A percentile compares a stretch with the other conserved stretches of the same genome.
These are phyloP conservation scores for Cryomyces minteri DNA, from an alignment of 495 filamentous ascomycete species.

Conservation along the genomic window DNA sequence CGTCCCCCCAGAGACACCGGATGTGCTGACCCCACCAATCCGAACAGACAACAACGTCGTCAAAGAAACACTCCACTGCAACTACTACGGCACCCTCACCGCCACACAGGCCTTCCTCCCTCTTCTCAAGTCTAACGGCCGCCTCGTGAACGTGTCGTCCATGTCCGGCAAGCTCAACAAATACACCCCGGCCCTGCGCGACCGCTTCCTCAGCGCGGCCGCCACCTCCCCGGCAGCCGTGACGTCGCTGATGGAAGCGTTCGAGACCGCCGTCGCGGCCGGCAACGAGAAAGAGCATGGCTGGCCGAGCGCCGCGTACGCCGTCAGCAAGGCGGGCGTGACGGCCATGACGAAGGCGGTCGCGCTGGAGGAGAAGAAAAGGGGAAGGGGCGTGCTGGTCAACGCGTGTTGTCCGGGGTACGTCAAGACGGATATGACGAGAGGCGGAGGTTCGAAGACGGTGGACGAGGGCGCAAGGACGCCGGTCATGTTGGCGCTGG, in stretches of 20 bases:
- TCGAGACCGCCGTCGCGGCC: conserved; percentile 19
- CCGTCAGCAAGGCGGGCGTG: conserved; percentile 27
- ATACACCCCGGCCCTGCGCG: conserved; percentile 20
- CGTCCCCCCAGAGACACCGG: not conserved
- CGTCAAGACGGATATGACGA: conserved; percentile 35
- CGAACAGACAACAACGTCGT: conserved; percentile 26
- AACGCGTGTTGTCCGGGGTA: conserved; percentile 35
- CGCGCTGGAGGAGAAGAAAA: conserved; percentile 18
- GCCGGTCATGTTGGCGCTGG: conserved; percentile 31
- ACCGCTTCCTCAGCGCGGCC: conserved; percentile 19
- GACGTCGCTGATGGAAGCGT: conserved; percentile 25
- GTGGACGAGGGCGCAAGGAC: conserved; percentile 31
- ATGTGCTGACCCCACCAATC: not conserved
- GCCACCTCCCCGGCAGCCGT: conserved; percentile 19
- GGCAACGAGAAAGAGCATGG: conserved; percentile 25
- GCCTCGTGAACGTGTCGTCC: conserved; percentile 29
- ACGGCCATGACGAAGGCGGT: conserved; percentile 25
- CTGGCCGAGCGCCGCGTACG: conserved; percentile 28
- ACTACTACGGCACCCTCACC: conserved; percentile 30
- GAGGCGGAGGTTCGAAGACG: conserved; percentile 23
- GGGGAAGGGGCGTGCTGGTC: conserved; percentile 20
- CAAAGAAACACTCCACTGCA: conserved; percentile 24
- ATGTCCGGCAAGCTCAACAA: conserved; percentile 22
- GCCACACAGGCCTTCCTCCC: conserved; percentile 24
- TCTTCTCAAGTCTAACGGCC: conserved; percentile 20